A percentile compares a stretch with the other conserved stretches of the same genome.
phyloP scores from a whole-genome alignment of 371 early-diverging fungal species.

The Circinella minor region DNA sequence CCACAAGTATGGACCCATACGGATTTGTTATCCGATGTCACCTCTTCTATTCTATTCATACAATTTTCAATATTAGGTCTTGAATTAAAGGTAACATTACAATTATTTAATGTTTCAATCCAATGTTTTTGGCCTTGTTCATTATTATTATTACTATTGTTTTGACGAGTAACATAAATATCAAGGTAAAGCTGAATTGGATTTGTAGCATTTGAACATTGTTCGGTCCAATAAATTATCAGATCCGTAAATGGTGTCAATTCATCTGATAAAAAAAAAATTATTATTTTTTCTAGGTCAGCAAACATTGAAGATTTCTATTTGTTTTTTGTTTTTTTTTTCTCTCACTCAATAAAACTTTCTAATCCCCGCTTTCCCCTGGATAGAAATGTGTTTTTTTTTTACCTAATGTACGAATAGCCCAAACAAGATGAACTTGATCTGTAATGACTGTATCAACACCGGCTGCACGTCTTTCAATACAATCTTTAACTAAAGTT shows the following conservation, averaged over 20 bases:
- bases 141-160: slow-evolving; percentile 17
- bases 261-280: slow-evolving; percentile 32
- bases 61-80: slow-evolving; percentile 30
- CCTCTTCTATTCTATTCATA: slow-evolving; percentile 31
- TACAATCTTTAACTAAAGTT: slow-evolving; percentile 43
- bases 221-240: slow-evolving; percentile 34
- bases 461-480: slow-evolving; percentile 42
- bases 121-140: slow-evolving; percentile 12
- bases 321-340: neutral
- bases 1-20: slow-evolving; percentile 49
- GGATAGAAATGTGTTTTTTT: too few species aligned
- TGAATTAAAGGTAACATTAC: slow-evolving; percentile 22
- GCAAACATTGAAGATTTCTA: too few species aligned
- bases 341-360: neutral
- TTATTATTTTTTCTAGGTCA: neutral
- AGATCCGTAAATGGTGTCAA: slow-evolving; percentile 36
- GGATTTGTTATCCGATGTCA: neutral
- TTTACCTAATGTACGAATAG: slow-evolving; percentile 39
- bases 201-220: slow-evolving; percentile 21
- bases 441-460: slow-evolving; percentile 38
- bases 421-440: slow-evolving; percentile 50
- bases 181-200: slow-evolving; percentile 32
- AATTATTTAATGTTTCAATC: slow-evolving; percentile 9
- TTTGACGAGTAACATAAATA: slow-evolving; percentile 39
- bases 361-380: too few species aligned